A percentile compares a stretch with the other conserved stretches of the same genome.
phyloP scores from a whole-genome alignment of 164 flowering plant genomes.

The Magnolia kwangsiensis region DNA sequence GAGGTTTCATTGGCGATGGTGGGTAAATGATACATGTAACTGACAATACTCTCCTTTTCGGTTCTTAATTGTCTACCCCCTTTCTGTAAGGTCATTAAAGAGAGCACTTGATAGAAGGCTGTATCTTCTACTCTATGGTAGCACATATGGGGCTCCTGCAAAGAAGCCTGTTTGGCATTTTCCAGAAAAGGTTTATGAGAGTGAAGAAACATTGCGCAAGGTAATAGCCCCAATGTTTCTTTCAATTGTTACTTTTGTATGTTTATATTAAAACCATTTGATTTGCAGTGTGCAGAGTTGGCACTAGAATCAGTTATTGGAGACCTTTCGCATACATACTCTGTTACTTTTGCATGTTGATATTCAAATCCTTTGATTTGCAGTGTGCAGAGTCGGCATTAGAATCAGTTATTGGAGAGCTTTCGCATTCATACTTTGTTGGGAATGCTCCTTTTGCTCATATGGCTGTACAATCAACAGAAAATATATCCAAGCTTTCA shows the following conservation, averaged over 20 bases:
- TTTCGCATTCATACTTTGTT: slow-evolving; percentile 83
- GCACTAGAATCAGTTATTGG: slow-evolving; percentile 81
- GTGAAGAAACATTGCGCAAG: slow-evolving; percentile 82
- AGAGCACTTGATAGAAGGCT: slow-evolving; percentile 92
- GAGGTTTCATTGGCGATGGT: neutral
- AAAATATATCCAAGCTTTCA: slow-evolving; percentile 26
- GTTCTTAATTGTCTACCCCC: neutral
- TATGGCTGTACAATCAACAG: slow-evolving; percentile 51
- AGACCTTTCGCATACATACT: slow-evolving; percentile 81
- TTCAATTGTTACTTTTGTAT: neutral
- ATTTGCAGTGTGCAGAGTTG: slow-evolving; percentile 89
- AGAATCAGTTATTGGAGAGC: slow-evolving; percentile 78
- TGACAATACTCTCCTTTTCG: neutral
- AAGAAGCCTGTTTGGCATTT: slow-evolving; percentile 90
- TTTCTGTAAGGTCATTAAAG: slow-evolving; percentile 62
- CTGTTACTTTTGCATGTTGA: slow-evolving; percentile 30
- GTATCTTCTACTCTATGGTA: slow-evolving; percentile 78
- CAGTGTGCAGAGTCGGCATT: slow-evolving; percentile 98
- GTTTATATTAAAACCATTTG: neutral
- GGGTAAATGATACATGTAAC: neutral
- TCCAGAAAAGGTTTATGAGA: slow-evolving; percentile 83
- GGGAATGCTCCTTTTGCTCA: slow-evolving; percentile 98
- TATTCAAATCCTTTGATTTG: slow-evolving; percentile 12
- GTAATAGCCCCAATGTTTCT: slow-evolving; percentile 25
- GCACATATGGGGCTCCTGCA: slow-evolving; percentile 45